Evolutionary conservation across 2,329 filamentous ascomycete species (phyloP), one percentile per base, ranked within the genome.

Genomic region (Cladophialophora immunda): DNA sequence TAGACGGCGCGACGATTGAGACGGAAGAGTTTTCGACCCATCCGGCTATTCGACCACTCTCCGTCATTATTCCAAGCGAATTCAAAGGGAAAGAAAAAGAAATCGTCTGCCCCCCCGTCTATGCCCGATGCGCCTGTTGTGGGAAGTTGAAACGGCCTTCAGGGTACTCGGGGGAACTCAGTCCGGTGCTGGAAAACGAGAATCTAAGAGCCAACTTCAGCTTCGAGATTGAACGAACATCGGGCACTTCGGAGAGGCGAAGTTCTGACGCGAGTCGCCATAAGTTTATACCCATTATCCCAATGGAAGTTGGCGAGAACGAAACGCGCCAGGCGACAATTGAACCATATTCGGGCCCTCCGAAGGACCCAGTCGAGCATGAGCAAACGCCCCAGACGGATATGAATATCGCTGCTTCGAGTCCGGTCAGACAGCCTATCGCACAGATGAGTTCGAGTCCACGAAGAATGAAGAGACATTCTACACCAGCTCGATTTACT

Each of bases 161-260:
- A 11, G 69, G 64, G 2, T 71, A 66, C 60, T 32, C 56, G 25
- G 61, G 59, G 19, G 71, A 69, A 27, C 67, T 73, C 4, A 72
- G 68, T 45, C 71, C 71, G 29, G 71, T 73, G 13, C 32, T 71
- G 38, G 71, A 73, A 56, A 73, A 73, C 50, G 71, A 73, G 41
- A 64, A 73, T 38, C 32, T 72, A 22, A 57, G 69, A 34, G 69
- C 70, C 17, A 73, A 73, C 55, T 72, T 71, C 62, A 70, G 69
- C 60, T 73, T 71, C 50, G 70, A 73, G 47, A 64, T 68, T 11
- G 68, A 73, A 36, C 55, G 68, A 29, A 67, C 59, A 22, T 66
- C 65, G 2, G 62, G 58, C 19, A 58, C 59, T 7, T 47, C 56
- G 7, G 57, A 30, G 52, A 67, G 69, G 62, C 58, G 67, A 50